These are phyloP conservation scores for Endoconidiophora laricicola DNA, from an alignment of 2,329 filamentous ascomycete genomes.

Conservation along the genomic window DNA sequence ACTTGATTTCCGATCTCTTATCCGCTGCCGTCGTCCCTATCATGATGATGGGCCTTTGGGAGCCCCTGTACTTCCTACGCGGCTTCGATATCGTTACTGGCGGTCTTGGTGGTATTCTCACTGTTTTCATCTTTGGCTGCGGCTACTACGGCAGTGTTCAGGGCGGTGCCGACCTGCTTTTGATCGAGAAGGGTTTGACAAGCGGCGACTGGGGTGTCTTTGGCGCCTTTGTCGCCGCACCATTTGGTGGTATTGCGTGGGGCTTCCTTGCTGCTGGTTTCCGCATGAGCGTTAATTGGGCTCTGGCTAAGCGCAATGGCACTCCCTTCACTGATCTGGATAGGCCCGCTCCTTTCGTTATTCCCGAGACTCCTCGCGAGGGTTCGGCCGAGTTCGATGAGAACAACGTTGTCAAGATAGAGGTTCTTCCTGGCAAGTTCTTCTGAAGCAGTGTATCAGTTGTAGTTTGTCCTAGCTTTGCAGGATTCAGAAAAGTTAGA, in stretches of 20 bases:
- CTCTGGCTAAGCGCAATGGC: slow-evolving; percentile 39
- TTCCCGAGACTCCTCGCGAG: background rate
- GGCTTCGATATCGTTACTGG: slow-evolving; percentile 69
- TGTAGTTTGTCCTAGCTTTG: background rate
- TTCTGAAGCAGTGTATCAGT: slow-evolving; percentile 23
- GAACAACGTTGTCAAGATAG: slow-evolving; percentile 18
- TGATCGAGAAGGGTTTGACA: slow-evolving; percentile 60
- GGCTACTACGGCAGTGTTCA: slow-evolving; percentile 57
- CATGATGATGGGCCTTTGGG: slow-evolving; percentile 52
- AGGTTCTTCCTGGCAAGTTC: slow-evolving; percentile 30
- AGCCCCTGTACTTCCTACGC: slow-evolving; percentile 59
- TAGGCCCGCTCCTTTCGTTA: background rate
- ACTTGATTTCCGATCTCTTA: slow-evolving; percentile 65
- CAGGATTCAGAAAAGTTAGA: too few relatives aligned
- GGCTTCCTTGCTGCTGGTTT: slow-evolving; percentile 44
- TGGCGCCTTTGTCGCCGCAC: slow-evolving; percentile 67
- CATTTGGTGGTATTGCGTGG: slow-evolving; percentile 58
- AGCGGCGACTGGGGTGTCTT: slow-evolving; percentile 66
- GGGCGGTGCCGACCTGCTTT: slow-evolving; percentile 48
- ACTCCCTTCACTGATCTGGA: slow-evolving; percentile 41
- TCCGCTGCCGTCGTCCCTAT: slow-evolving; percentile 62
- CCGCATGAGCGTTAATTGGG: slow-evolving; percentile 42
- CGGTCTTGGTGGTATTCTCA: slow-evolving; percentile 59
- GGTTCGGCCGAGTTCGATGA: too few relatives aligned
- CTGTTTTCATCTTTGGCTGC: slow-evolving; percentile 66